Base-by-base conservation (phyloP, 805 yeast genomes). In the Yarrowia phangngaensis region DNA sequence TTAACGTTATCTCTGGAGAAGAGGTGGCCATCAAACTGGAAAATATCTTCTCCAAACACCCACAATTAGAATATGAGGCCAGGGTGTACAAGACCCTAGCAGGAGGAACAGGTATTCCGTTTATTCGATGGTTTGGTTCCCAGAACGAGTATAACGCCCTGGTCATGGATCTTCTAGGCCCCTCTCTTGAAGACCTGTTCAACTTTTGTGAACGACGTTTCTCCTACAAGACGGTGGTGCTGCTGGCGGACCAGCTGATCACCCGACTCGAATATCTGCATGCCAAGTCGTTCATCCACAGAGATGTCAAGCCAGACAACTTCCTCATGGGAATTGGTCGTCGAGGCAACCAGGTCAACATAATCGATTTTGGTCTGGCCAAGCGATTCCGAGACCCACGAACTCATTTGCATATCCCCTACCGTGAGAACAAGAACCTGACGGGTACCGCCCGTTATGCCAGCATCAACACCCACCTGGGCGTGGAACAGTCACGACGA, bases 401-500 rank as follows among this genome's bases (percentile, higher is more conserved):
- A 66, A 82, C 95, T 16, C 95, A 87, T 67, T 73, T 86, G 59
- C 98, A 90, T 66, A 92, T 92, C 52, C 96, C 97, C 9, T 92
- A 90, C 68, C 78, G 95, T 57, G 97, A 90, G 70, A 89, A 90
- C 69, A 90, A 92, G 68, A 88, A 90, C 61, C 77, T 90, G 60
- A 90, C 97, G 12, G 98, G 98, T 62, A 90, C 98, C 19, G 97
- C 97, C 13, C 80, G 98, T 63, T 92, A 90, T 66, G 97, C 97
- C 45, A 78, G 88, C 52, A 82, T 92, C 58, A 90, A 89, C 68
- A 90, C 98, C 26, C 98, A 90, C 69, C 70, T 92, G 60, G 98
- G 98, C 40, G 79, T 97, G 60, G 98, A 92, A 67, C 98, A 92
- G 71, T 80, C 86, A 60, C 81, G 98, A 64, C 76, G 98, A 60